These are phyloP conservation scores for Botrytis sinoallii DNA, from an alignment of 2,329 filamentous ascomycete genomes.

Conservation along the genomic window DNA sequence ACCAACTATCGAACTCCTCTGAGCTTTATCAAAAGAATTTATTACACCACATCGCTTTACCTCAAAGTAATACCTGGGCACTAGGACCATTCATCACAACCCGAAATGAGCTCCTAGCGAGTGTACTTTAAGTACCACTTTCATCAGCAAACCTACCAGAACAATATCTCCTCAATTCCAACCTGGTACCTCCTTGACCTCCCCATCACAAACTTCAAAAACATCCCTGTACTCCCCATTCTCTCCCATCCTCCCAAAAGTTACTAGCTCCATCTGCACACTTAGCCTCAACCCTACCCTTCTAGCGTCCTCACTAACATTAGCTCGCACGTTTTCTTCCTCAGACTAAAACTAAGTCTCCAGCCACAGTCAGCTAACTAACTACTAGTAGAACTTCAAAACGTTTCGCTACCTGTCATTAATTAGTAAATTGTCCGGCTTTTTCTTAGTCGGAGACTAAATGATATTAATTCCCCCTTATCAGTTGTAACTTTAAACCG, in stretches of 20 bases:
- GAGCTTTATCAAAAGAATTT: not conserved
- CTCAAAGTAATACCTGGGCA: not conserved
- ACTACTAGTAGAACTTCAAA: not conserved
- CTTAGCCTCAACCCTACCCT: not conserved
- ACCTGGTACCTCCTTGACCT: not conserved
- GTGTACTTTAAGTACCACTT: not conserved
- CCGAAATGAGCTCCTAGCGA: not conserved
- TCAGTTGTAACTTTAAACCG: not conserved
- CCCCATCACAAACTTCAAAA: not conserved
- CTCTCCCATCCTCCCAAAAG: not conserved
- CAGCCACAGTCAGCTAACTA: not conserved
- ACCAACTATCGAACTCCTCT: not conserved
- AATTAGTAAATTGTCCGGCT: not conserved
- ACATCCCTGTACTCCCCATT: accelerated
- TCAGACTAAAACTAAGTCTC: not conserved
- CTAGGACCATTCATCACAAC: not conserved
- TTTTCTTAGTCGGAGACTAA: not conserved
- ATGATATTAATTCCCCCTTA: not conserved
- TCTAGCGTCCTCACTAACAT: not conserved
- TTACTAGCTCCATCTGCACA: not conserved
- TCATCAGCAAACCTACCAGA: not conserved
- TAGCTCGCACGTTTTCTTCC: not conserved
- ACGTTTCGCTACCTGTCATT: not conserved
- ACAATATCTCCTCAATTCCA: not conserved
- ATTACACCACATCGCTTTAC: accelerated